phyloP scores from a whole-genome alignment of 768 basidiomycete genomes.

The Russula dissimulans region DNA sequence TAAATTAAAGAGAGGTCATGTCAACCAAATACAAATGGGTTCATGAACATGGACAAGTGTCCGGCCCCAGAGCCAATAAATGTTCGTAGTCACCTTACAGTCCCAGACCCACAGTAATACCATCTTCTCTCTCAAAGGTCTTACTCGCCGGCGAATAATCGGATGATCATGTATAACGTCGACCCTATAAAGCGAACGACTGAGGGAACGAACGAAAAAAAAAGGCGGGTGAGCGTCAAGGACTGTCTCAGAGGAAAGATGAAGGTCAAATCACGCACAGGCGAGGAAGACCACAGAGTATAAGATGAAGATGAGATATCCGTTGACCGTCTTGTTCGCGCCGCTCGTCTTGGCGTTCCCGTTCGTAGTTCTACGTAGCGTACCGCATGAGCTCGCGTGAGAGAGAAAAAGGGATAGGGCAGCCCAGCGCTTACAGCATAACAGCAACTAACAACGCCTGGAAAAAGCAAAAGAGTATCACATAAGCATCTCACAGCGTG shows the following conservation, averaged over 20 bases:
- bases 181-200: constrained; percentile 82
- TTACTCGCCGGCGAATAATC: constrained; percentile 85
- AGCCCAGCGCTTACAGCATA: constrained; percentile 46
- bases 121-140: not conserved
- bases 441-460: constrained; percentile 65
- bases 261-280: constrained; percentile 42
- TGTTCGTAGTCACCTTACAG: no score
- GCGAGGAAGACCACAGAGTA: constrained; percentile 85
- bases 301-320: constrained; percentile 84
- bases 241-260: not conserved
- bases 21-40: no score
- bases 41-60: no score
- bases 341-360: constrained; percentile 39
- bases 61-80: no score
- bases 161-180: constrained; percentile 71
- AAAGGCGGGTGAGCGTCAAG: not conserved
- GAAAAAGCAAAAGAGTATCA: not conserved
- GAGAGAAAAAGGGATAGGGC: not conserved
- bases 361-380: constrained; percentile 34
- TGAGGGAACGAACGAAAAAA: constrained; percentile 23
- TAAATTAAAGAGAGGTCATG: no score
- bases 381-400: not conserved
- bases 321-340: constrained; percentile 52
- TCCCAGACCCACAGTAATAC: no score
- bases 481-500: constrained; percentile 9